phyloP scores from a whole-genome alignment of 176 grass and related monocot genomes.

The Lolium rigidum region DNA sequence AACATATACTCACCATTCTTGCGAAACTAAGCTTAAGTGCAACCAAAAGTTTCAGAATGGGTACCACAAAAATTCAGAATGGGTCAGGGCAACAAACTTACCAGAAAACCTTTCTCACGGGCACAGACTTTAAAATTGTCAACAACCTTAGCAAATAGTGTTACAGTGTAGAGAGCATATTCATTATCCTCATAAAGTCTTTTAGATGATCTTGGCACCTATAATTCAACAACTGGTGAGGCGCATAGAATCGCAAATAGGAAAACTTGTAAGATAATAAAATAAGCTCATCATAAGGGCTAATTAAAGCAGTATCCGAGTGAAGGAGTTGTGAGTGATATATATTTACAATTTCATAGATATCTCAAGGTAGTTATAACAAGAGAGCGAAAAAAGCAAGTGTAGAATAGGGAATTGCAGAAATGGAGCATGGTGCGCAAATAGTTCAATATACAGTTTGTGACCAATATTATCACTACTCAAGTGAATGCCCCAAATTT shows the following conservation, averaged over 20 bases:
- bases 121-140: slow-evolving; percentile 84
- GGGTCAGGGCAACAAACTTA: slow-evolving; percentile 30
- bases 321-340: neutral
- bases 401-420: neutral
- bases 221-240: slow-evolving; percentile 37
- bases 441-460: neutral
- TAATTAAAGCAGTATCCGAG: neutral
- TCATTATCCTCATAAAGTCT: slow-evolving; percentile 84
- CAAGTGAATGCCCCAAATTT: neutral
- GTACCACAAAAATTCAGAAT: neutral
- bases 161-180: slow-evolving; percentile 90
- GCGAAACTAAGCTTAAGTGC: neutral
- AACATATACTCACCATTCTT: neutral
- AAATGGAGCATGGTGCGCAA: neutral
- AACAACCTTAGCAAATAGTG: slow-evolving; percentile 79
- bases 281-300: neutral
- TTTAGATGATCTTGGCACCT: slow-evolving; percentile 91
- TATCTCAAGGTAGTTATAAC: neutral
- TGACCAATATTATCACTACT: neutral
- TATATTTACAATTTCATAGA: neutral
- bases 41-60: slow-evolving; percentile 16
- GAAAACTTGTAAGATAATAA: neutral
- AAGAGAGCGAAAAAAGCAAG: neutral
- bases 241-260: neutral
- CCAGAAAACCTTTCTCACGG: slow-evolving; percentile 89